Evolutionary conservation across 1,284 basidiomycete genomes (phyloP).

Genomic region (Cystobasidiaceae sp.): DNA sequence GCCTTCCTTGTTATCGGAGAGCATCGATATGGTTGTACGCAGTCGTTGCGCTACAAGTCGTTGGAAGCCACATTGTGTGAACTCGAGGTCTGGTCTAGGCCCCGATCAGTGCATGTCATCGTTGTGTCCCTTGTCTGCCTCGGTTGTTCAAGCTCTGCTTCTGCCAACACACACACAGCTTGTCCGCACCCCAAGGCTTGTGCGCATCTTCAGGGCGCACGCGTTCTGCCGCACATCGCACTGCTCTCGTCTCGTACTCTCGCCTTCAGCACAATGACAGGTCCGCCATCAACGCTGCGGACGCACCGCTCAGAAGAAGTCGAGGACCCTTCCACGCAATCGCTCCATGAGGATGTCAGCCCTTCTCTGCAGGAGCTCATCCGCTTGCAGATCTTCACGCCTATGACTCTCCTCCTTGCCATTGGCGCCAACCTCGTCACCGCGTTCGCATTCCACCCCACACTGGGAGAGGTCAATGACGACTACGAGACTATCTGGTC

Average conservation of each 20-base stretch:
- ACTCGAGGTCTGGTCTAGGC: no score
- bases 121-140: no score
- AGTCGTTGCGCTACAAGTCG: no score
- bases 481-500: constrained; percentile 36
- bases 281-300: constrained; percentile 21
- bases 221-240: no score
- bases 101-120: no score
- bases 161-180: no score
- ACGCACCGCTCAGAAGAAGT: constrained; percentile 10
- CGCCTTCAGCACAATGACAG: background rate
- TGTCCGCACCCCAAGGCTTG: background rate
- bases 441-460: constrained; percentile 28
- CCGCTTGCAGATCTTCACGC: constrained; percentile 33
- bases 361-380: constrained; percentile 30
- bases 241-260: no score
- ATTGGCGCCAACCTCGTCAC: constrained; percentile 29
- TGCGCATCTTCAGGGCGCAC: no score
- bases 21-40: no score
- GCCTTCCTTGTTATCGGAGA: no score
- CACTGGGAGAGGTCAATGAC: constrained; percentile 32
- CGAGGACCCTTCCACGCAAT: constrained; percentile 14
- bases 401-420: constrained; percentile 22
- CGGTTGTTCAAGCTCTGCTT: no score
- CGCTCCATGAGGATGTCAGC: constrained; percentile 21
- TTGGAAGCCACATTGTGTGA: no score